These are phyloP conservation scores for Evernia prunastri DNA, from an alignment of 495 filamentous ascomycete genomes.

Conservation along the genomic window DNA sequence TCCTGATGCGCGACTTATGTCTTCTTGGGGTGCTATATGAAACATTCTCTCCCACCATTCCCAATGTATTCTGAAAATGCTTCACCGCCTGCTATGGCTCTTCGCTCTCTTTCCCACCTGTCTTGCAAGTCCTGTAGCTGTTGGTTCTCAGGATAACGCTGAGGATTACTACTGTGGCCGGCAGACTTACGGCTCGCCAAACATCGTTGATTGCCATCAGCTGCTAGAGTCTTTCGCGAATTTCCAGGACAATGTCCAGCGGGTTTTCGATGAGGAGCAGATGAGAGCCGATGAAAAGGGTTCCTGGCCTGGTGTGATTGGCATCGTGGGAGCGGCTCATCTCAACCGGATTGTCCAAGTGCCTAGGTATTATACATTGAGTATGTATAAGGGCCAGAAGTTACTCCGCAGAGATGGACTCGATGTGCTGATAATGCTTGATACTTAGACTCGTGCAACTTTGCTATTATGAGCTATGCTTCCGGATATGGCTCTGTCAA, in stretches of 20 bases:
- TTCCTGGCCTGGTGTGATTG: constrained; percentile 9
- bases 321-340: not conserved
- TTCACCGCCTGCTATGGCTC: not conserved
- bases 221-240: constrained; percentile 13
- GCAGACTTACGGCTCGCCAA: constrained; percentile 11
- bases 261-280: constrained; percentile 15
- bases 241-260: not conserved
- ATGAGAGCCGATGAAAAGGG: constrained; percentile 4
- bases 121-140: not conserved
- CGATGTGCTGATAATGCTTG: not conserved
- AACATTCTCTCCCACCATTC: not conserved
- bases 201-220: constrained; percentile 8
- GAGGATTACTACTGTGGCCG: constrained; percentile 6
- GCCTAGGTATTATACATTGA: constrained; percentile 10
- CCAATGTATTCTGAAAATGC: not conserved
- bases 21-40: not conserved
- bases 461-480: constrained; percentile 8
- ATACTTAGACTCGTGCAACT: constrained; percentile 11
- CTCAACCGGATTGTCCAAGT: constrained; percentile 3
- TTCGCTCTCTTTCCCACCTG: not conserved
- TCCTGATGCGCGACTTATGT: not conserved
- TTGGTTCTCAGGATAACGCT: not conserved
- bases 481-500: not conserved
- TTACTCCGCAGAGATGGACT: not conserved
- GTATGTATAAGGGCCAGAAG: not conserved